Conservation (phyloP, 2,329 filamentous ascomycete genomes). For the Bretziella fagacearum region DNA sequence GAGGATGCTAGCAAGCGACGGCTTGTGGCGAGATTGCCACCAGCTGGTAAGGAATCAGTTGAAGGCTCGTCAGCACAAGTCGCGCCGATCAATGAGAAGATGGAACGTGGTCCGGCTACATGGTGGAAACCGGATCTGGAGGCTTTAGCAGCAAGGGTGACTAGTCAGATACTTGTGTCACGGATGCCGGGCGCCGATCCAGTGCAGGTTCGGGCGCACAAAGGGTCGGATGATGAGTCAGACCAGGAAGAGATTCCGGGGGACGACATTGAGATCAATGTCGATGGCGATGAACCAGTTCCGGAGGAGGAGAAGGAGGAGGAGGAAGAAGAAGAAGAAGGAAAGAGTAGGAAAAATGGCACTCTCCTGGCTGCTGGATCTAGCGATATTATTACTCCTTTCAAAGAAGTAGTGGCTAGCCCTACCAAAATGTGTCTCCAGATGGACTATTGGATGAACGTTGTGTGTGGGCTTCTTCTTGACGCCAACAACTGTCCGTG, state of each 20-base stretch:
- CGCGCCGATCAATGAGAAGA: background rate
- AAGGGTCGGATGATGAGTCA: constrained; percentile 12
- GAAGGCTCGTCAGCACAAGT: background rate
- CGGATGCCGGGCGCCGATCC: constrained; percentile 18
- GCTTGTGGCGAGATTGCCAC: constrained; percentile 29
- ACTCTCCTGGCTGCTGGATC: constrained; percentile 16
- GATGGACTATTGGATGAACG: constrained; percentile 57
- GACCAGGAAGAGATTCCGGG: background rate
- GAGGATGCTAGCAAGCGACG: constrained; percentile 25
- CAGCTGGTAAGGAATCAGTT: constrained; percentile 28
- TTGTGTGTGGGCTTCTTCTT: constrained; percentile 32
- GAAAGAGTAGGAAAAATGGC: background rate
- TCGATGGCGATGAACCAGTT: constrained; percentile 13
- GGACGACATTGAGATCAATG: constrained; percentile 12
- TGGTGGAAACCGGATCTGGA: constrained; percentile 43
- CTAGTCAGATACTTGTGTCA: constrained; percentile 37
- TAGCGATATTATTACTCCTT: background rate
- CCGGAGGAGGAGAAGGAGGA: constrained; percentile 16
- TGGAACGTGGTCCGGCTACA: constrained; percentile 19
- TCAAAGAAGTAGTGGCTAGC: background rate
- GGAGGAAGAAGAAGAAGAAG: constrained; percentile 15
- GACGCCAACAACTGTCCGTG: constrained; percentile 40
- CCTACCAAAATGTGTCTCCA: constrained; percentile 31
- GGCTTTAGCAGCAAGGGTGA: constrained; percentile 33
- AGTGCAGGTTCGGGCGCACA: constrained; percentile 11